A percentile compares a stretch with the other conserved stretches of the same genome.
Conservation (phyloP, 345 rosid genomes). For the Aquilaria malaccensis region DNA sequence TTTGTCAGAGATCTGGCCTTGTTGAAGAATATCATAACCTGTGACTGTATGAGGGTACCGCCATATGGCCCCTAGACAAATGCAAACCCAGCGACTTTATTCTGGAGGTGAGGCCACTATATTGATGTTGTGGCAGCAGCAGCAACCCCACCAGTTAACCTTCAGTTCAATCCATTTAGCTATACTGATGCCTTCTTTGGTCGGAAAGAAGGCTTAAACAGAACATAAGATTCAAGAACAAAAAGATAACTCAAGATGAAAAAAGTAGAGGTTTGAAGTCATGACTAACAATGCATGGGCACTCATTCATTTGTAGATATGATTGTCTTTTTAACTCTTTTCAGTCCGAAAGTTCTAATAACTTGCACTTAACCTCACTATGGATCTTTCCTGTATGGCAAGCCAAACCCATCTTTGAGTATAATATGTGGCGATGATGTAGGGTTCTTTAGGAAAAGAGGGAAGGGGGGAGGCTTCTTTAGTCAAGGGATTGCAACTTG, state of each 20-base stretch:
- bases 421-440: constrained; percentile 28
- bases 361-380: constrained; percentile 40
- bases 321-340: too few relatives aligned
- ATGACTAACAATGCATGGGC: background rate
- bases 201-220: constrained; percentile 9
- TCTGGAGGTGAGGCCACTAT: constrained; percentile 41
- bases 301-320: too few relatives aligned
- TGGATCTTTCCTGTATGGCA: constrained; percentile 68
- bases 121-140: constrained; percentile 61
- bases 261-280: background rate
- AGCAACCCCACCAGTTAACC: constrained; percentile 69
- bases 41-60: constrained; percentile 34
- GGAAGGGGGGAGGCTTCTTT: background rate
- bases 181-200: constrained; percentile 52
- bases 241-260: background rate
- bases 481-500: background rate
- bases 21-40: constrained; percentile 62
- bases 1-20: constrained; percentile 63
- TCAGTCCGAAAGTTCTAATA: background rate
- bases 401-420: constrained; percentile 62
- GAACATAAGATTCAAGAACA: constrained; percentile 7
- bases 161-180: constrained; percentile 68
- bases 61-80: constrained; percentile 66
- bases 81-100: constrained; percentile 66
- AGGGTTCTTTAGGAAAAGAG: too few relatives aligned